A percentile compares a stretch with the other conserved stretches of the same genome.
Conservation (phyloP, 2,329 filamentous ascomycete species). For the Delphinella strobiligena region DNA sequence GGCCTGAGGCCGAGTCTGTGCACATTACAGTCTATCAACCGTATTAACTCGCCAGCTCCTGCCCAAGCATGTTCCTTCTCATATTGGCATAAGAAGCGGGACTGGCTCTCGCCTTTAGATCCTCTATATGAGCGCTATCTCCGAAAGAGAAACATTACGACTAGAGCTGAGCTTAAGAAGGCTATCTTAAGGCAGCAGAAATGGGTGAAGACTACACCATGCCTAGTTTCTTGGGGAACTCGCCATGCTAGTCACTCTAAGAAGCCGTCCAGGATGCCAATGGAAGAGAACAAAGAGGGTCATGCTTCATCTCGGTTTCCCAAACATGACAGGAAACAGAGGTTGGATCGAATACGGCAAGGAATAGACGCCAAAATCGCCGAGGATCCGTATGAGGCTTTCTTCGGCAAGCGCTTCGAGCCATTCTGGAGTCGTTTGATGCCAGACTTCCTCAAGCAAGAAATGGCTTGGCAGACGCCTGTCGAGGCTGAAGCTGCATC, state of each 20-base stretch:
- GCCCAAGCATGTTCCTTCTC: constrained; percentile 14
- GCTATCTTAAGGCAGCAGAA: constrained; percentile 17
- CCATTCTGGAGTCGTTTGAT: constrained; percentile 19
- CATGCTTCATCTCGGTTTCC: neutral
- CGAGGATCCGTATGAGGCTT: constrained; percentile 29
- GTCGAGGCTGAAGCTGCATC: neutral
- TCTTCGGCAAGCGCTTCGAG: constrained; percentile 29
- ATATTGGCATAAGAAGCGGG: constrained; percentile 13
- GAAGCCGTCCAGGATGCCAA: constrained; percentile 11
- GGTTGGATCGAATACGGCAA: neutral
- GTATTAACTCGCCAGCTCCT: neutral
- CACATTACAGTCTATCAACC: neutral
- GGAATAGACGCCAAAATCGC: neutral
- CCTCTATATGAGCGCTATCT: constrained; percentile 18
- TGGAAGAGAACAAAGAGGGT: constrained; percentile 10
- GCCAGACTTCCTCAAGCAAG: constrained; percentile 2
- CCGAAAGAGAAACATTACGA: constrained; percentile 18
- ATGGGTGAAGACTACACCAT: constrained; percentile 17
- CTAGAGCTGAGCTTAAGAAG: constrained; percentile 19
- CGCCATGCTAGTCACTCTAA: constrained; percentile 18
- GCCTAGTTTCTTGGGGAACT: constrained; percentile 18
- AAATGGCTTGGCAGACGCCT: neutral
- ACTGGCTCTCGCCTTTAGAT: constrained; percentile 20
- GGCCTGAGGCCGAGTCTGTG: neutral
- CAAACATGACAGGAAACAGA: neutral